These are phyloP conservation scores for Chlorella variabilis DNA, from an alignment of 163 green algal species.

Conservation along the genomic window DNA sequence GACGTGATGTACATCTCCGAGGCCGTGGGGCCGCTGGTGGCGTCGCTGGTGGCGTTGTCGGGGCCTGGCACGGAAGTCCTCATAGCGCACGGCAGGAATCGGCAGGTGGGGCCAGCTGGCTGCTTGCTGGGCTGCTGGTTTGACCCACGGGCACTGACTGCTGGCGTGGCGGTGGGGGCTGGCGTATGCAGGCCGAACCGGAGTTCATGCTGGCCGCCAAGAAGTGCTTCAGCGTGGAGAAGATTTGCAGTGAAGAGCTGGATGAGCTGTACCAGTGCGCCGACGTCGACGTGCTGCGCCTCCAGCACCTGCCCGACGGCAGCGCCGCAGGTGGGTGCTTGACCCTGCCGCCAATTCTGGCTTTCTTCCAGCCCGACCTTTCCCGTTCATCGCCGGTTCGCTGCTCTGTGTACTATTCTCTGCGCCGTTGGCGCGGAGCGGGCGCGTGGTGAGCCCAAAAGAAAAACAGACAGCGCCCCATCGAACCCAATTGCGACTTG, in stretches of 20 bases:
- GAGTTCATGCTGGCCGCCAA: conserved; percentile 47
- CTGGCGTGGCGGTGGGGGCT: no score
- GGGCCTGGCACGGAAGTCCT: not conserved
- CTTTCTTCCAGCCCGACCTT: not conserved
- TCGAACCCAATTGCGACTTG: no score
- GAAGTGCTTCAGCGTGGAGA: conserved; percentile 35
- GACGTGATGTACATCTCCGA: conserved; percentile 29
- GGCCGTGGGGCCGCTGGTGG: not conserved
- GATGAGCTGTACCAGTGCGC: conserved; percentile 50
- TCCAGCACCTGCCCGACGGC: not conserved
- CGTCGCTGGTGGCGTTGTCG: conserved; percentile 4
- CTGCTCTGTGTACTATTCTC: no score
- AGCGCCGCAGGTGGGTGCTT: not conserved
- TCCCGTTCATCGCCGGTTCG: not conserved
- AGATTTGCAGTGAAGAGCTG: conserved; percentile 34
- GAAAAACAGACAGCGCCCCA: no score
- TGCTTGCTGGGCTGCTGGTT: no score
- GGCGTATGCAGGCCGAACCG: conserved; percentile 7
- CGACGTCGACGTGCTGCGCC: conserved; percentile 52
- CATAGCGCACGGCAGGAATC: conserved; percentile 22
- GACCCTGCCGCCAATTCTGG: not conserved
- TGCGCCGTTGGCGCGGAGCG: no score
- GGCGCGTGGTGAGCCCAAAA: no score
- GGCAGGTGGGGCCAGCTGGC: not conserved
- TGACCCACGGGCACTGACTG: no score